Percentiles rank a stretch among this genome's conserved stretches.
Evolutionary conservation across 2,329 filamentous ascomycete species (phyloP).

Genomic region (Pseudodiploospora longispora): DNA sequence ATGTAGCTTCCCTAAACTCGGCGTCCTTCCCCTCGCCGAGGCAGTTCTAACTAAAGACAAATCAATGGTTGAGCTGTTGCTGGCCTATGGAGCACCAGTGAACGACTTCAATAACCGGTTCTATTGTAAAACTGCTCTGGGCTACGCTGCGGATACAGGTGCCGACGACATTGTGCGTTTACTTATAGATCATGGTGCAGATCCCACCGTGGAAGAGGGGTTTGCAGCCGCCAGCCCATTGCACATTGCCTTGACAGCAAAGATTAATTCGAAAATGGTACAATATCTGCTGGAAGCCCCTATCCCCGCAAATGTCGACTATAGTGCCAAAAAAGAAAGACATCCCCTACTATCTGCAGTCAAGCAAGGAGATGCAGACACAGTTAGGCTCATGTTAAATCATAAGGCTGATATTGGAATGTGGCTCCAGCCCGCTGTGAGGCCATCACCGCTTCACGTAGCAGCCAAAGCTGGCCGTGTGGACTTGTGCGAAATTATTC

Average conservation of each 20-base stretch:
- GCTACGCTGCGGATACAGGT: slow-evolving; percentile 11
- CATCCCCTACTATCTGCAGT: slow-evolving; percentile 9
- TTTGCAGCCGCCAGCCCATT: slow-evolving; percentile 9
- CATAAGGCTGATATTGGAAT: slow-evolving; percentile 13
- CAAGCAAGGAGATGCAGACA: slow-evolving; percentile 4
- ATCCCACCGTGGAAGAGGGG: slow-evolving; percentile 16
- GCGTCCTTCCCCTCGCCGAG: slow-evolving; percentile 5
- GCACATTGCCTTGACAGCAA: slow-evolving; percentile 6
- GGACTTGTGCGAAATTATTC: slow-evolving; percentile 10
- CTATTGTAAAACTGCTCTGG: slow-evolving; percentile 10
- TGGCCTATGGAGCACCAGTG: slow-evolving; percentile 9
- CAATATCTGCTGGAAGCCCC: slow-evolving; percentile 11
- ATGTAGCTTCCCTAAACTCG: slow-evolving; percentile 6
- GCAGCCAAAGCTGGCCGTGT: slow-evolving; percentile 11
- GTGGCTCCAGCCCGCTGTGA: slow-evolving; percentile 4
- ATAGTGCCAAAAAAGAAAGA: slow-evolving; percentile 1
- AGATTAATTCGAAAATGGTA: slow-evolving; percentile 7
- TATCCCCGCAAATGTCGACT: slow-evolving; percentile 11
- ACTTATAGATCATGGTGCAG: slow-evolving; percentile 15
- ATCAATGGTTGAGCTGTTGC: slow-evolving; percentile 9
- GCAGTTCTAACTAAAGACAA: slow-evolving; percentile 5
- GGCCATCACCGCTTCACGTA: slow-evolving; percentile 10
- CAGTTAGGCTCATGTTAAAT: slow-evolving; percentile 11
- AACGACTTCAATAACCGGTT: slow-evolving; percentile 7
- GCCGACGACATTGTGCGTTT: slow-evolving; percentile 11